phyloP scores from a whole-genome alignment of 2,329 filamentous ascomycete genomes.

The Trichoderma atrobrunneum region DNA sequence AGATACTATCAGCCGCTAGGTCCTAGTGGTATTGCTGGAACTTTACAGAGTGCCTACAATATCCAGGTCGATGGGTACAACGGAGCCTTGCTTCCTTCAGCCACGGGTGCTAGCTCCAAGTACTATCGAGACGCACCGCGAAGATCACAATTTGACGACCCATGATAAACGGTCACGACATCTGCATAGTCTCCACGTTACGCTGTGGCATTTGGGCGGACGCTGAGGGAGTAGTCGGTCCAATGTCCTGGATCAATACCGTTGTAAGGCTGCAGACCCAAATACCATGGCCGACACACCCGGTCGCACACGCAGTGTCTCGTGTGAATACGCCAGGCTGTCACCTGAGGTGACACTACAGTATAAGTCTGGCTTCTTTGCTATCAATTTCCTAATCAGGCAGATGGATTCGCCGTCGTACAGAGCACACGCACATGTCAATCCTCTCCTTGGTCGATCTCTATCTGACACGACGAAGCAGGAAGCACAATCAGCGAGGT shows the following conservation, averaged over 20 bases:
- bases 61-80: neutral
- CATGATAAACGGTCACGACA: neutral
- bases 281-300: neutral
- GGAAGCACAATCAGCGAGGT: neutral
- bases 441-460: neutral
- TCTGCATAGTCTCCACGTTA: neutral
- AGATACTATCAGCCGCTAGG: neutral
- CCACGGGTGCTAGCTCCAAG: neutral
- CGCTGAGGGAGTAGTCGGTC: neutral
- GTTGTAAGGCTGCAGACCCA: neutral
- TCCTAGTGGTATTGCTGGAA: neutral
- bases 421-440: neutral
- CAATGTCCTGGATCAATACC: slow-evolving; percentile 1
- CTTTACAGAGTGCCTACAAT: neutral
- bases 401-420: neutral
- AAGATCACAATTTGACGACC: slow-evolving; percentile 10
- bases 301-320: neutral
- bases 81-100: neutral
- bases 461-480: neutral
- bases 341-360: neutral
- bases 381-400: neutral
- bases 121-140: neutral
- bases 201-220: neutral
- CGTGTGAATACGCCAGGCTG: neutral
- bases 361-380: neutral